A percentile compares a stretch with the other conserved stretches of the same genome.
Conservation (phyloP, 345 rosid genomes). For the Gossypium longicalyx region DNA sequence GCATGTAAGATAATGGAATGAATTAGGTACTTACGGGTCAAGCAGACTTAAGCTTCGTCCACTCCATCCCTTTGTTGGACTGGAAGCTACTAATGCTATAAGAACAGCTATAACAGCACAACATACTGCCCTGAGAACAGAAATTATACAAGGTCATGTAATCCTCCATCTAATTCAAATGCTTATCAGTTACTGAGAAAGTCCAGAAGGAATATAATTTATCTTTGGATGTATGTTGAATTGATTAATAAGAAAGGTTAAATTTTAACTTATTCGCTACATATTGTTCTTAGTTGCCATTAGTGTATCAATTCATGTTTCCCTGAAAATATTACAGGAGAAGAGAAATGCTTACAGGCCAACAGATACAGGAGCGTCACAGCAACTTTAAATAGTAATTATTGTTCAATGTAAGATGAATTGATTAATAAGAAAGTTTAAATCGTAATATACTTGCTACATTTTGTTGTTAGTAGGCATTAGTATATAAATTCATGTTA, state of each 20-base stretch:
- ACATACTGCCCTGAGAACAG: conserved; percentile 69
- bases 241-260: neutral
- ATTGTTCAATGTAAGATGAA: neutral
- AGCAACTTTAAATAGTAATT: conserved; percentile 20
- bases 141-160: conserved; percentile 17
- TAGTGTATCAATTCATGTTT: neutral
- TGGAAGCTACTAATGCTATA: conserved; percentile 93
- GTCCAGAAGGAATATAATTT: neutral
- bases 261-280: neutral
- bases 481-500: neutral
- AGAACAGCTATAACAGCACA: conserved; percentile 71
- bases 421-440: neutral
- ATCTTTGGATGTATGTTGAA: neutral
- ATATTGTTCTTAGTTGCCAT: neutral
- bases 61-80: conserved; percentile 99
- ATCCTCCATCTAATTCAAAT: conserved; percentile 5
- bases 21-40: conserved; percentile 71
- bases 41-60: conserved; percentile 98
- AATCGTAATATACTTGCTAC: neutral
- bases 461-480: neutral
- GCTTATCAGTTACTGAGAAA: neutral
- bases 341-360: conserved; percentile 72
- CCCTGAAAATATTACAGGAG: neutral
- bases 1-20: neutral
- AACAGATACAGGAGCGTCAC: conserved; percentile 76